Base-by-base conservation (phyloP, 208 protist species). In the Leishmania aethiopica region DNA sequence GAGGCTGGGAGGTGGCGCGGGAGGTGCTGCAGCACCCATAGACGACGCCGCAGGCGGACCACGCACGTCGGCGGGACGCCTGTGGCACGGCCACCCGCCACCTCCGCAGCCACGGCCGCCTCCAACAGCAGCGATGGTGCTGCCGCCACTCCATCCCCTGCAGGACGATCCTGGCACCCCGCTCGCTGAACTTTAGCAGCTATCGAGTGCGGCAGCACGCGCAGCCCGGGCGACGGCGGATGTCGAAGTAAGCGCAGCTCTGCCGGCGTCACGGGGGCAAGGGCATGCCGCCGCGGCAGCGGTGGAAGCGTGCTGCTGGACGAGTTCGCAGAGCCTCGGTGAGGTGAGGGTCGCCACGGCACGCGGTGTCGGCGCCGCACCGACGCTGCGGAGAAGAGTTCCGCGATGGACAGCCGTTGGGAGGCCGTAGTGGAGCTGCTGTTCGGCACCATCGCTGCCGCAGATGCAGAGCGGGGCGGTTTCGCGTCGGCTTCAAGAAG, bases 21-120 rank as follows among this genome's bases (percentile, higher is more conserved):
- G 45, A 96, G 85, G 77, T 88, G 88, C 45, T 71, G 69, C 22
- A 93, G 70, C 51, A 89, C 76, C 86, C 89, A 92, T 35, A 95
- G 75, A 8, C 92, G 92, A 4, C 82, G 89, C 6, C 93, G 90
- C 57, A 94, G 84, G 32, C 87, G 85, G 6, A 89, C 60, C 28
- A 91, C 79, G 42, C 66, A 78, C n/a, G 83, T 37, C 75, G 78
- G 77, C 22, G 85, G 81, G 35, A 59, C 35, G n/a, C 25, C 57
- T 19, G 75, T 10, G 35, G n/a, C 19, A 35, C 76, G 80, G 19
- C 75, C 83, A 11, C 42, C 59, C 7, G 59, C 51, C 25, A 55
- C 62, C 45, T 85, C 81, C 1, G 64, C 35, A 6, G 66, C 71
- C 37, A 35, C 72, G 5, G 60, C 40, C 0, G 59, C 55, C 37